Conservation (phyloP, 805 yeast species). For the Saccharomycopsis capsularis region DNA sequence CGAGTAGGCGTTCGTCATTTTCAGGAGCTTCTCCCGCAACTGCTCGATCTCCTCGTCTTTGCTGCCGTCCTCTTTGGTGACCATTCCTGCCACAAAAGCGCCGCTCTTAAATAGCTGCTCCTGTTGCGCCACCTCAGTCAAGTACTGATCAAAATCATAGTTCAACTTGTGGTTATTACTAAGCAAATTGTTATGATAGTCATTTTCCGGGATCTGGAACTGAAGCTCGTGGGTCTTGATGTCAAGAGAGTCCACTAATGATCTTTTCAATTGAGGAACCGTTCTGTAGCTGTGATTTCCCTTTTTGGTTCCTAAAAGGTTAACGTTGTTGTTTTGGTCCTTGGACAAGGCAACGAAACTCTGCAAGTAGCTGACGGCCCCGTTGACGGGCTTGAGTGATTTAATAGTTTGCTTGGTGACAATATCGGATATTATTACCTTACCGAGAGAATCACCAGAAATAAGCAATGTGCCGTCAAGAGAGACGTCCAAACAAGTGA, state of each 20-base stretch:
- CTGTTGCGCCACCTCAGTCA: constrained; percentile 27
- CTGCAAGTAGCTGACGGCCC: constrained; percentile 31
- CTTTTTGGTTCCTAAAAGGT: constrained; percentile 31
- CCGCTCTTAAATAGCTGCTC: constrained; percentile 11
- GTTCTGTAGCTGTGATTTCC: constrained; percentile 29
- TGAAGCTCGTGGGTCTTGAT: constrained; percentile 38
- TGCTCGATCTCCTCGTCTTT: constrained; percentile 26
- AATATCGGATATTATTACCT: constrained; percentile 60
- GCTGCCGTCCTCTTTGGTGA: constrained; percentile 13
- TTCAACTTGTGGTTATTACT: constrained; percentile 23
- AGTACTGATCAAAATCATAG: constrained; percentile 42
- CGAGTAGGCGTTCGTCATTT: constrained; percentile 51
- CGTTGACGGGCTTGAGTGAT: constrained; percentile 29
- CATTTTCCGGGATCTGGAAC: constrained; percentile 30
- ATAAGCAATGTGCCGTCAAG: constrained; percentile 68
- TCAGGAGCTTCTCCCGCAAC: constrained; percentile 40
- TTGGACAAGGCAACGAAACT: constrained; percentile 21
- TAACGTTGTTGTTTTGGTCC: constrained; percentile 7
- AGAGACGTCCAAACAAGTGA: constrained; percentile 52
- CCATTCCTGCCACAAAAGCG: constrained; percentile 3
- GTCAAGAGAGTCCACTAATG: constrained; percentile 35
- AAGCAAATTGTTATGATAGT: constrained; percentile 28
- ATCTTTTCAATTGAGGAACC: constrained; percentile 60
- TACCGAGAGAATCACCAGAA: constrained; percentile 72
- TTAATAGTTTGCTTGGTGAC: constrained; percentile 61